These are phyloP conservation scores for Verruconis gallopava DNA, from an alignment of 2,329 filamentous ascomycete genomes.

Conservation along the genomic window DNA sequence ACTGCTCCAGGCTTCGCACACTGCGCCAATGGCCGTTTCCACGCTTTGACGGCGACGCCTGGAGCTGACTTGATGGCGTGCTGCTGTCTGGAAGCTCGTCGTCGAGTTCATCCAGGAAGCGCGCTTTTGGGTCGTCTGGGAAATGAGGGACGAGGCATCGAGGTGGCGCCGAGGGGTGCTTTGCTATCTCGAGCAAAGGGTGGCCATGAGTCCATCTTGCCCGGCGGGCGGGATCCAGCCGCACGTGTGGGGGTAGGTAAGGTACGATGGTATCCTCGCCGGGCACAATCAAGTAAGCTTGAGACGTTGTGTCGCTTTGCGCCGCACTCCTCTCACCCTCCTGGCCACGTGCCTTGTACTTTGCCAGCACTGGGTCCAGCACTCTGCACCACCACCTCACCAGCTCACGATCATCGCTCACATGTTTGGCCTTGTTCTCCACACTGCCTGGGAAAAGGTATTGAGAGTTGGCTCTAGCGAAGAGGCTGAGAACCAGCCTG, in stretches of 20 bases:
- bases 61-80: slow-evolving; percentile 18
- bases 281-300: slow-evolving; percentile 72
- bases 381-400: slow-evolving; percentile 95
- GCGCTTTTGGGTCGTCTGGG: slow-evolving; percentile 87
- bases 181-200: slow-evolving; percentile 60
- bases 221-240: slow-evolving; percentile 24
- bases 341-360: slow-evolving; percentile 20
- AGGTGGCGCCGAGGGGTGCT: slow-evolving; percentile 51
- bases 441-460: slow-evolving; percentile 91
- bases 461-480: slow-evolving; percentile 82
- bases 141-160: slow-evolving; percentile 80
- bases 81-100: slow-evolving; percentile 55
- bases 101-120: slow-evolving; percentile 80
- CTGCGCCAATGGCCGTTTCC: slow-evolving; percentile 67
- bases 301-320: slow-evolving; percentile 21
- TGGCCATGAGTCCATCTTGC: slow-evolving; percentile 47
- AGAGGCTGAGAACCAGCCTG: slow-evolving; percentile 71
- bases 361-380: slow-evolving; percentile 58
- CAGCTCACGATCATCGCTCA: slow-evolving; percentile 77
- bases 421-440: slow-evolving; percentile 74
- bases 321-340: slow-evolving; percentile 18
- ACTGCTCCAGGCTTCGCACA: slow-evolving; percentile 72
- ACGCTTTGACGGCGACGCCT: slow-evolving; percentile 27
- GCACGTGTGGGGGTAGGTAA: slow-evolving; percentile 52
- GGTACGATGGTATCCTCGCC: slow-evolving; percentile 69